Conservation (phyloP, 441 rosid genomes). For the Pelargonium australe region DNA sequence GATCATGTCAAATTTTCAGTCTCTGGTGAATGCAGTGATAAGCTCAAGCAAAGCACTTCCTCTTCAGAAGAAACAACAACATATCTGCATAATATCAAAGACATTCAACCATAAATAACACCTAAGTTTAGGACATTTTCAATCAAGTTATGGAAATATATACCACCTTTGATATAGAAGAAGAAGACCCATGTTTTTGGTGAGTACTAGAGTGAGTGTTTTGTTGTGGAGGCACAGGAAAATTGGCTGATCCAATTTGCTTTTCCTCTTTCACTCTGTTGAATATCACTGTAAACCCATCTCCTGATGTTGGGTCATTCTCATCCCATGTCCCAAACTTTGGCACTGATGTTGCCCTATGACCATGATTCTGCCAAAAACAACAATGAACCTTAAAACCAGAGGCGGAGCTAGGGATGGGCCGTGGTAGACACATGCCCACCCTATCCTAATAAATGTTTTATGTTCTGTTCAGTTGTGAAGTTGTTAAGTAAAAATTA, state of each 20-base stretch:
- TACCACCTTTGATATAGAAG: conserved; percentile 24
- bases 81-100: conserved; percentile 19
- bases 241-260: conserved; percentile 20
- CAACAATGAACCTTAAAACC: no score
- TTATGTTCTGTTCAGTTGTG: no score
- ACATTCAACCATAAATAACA: not conserved
- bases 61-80: conserved; percentile 21
- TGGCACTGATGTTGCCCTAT: conserved; percentile 35
- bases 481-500: no score
- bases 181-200: conserved; percentile 5
- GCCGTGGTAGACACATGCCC: no score
- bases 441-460: no score
- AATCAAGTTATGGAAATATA: no score
- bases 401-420: no score
- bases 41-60: not conserved
- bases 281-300: conserved; percentile 40
- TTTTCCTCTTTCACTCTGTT: conserved; percentile 42
- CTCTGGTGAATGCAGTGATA: not conserved
- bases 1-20: not conserved
- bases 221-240: conserved; percentile 17
- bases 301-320: conserved; percentile 39
- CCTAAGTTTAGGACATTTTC: no score
- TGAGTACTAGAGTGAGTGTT: not conserved
- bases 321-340: conserved; percentile 60
- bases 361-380: conserved; percentile 25